A percentile compares a stretch with the other conserved stretches of the same genome.
phyloP scores from a whole-genome alignment of 1,284 basidiomycete genomes.

The Malassezia japonica region DNA sequence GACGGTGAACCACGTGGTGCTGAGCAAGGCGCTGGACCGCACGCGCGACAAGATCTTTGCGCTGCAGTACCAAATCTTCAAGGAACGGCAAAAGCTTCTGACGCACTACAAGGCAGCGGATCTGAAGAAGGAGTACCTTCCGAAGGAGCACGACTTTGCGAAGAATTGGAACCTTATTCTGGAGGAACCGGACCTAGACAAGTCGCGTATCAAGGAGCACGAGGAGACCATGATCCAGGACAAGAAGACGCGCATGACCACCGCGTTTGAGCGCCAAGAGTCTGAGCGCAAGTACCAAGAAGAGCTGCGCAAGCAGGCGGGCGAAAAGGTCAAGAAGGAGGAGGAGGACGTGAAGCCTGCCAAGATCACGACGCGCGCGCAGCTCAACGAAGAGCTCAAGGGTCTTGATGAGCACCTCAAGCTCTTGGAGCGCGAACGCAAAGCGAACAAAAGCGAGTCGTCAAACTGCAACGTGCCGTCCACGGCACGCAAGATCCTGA shows the following conservation, averaged over 20 bases:
- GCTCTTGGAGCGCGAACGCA: slow-evolving; percentile 69
- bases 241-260: slow-evolving; percentile 63
- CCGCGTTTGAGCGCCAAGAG: slow-evolving; percentile 55
- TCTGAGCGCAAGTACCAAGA: slow-evolving; percentile 36
- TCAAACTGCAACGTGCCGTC: slow-evolving; percentile 49
- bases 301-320: slow-evolving; percentile 28
- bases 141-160: slow-evolving; percentile 59
- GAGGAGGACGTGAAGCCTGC: slow-evolving; percentile 29
- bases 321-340: slow-evolving; percentile 30
- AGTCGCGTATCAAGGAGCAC: slow-evolving; percentile 73
- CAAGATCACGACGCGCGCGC: slow-evolving; percentile 29
- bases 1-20: slow-evolving; percentile 41
- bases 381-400: slow-evolving; percentile 55
- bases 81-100: slow-evolving; percentile 44
- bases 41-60: slow-evolving; percentile 33
- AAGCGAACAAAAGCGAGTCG: slow-evolving; percentile 59
- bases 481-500: slow-evolving; percentile 60
- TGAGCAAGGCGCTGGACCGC: slow-evolving; percentile 31
- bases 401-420: slow-evolving; percentile 69
- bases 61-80: slow-evolving; percentile 43
- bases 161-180: slow-evolving; percentile 51
- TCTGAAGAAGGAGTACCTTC: slow-evolving; percentile 53
- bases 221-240: slow-evolving; percentile 59
- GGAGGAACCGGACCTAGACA: slow-evolving; percentile 83
- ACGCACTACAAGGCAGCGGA: slow-evolving; percentile 54